Base-by-base conservation (phyloP, 2,329 filamentous ascomycete genomes). In the Aureobasidium sp. region DNA sequence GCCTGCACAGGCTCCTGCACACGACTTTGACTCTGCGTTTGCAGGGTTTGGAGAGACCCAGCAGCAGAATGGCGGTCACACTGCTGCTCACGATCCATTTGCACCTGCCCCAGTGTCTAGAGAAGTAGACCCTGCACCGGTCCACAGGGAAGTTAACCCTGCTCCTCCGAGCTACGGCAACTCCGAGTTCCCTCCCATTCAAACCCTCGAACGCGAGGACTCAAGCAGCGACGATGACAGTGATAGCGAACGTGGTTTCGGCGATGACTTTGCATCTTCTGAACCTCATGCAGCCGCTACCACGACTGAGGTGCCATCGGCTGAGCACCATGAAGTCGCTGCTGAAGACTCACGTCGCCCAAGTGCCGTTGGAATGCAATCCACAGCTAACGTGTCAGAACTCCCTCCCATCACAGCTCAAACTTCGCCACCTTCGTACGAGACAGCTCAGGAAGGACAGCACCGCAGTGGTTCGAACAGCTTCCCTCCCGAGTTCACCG, bases 101-200 rank as follows among this genome's bases (percentile, higher is more conserved):
- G 52, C 81, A 80, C 80, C 78, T 63, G 66, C 62, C 25, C 67
- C 49, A 72, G 39, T 70, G 67, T 31, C 62, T 68, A 5, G 72
- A 72, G 66, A 70, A 17, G 29, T 45, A 2, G 72, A 34, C 8
- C 31, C 1, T 34, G 9, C 31, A 34, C 31, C 31, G 8, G 39
- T 70, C 66, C 29, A 62, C 68, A 5, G 72, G 71, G 66, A 70
- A 6, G 34, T 29, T 9, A 49, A 17, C 3, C 15, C 17, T 34
- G 44, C 48, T 27, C 25, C 60, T 31, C 20, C 20, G 20, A 72
- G 72, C 36, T 68, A 57, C 27, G 53, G 68, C 67, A 64, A 70
- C 29, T 67, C 68, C 41, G 94, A 97, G 72, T 97, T 97, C 71
- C 94, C 94, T 36, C 94, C 93, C 0, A 96, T 97, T 64, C 87